Conservation (phyloP, 176 grass and related monocot genomes). For the Triticum dicoccoides region DNA sequence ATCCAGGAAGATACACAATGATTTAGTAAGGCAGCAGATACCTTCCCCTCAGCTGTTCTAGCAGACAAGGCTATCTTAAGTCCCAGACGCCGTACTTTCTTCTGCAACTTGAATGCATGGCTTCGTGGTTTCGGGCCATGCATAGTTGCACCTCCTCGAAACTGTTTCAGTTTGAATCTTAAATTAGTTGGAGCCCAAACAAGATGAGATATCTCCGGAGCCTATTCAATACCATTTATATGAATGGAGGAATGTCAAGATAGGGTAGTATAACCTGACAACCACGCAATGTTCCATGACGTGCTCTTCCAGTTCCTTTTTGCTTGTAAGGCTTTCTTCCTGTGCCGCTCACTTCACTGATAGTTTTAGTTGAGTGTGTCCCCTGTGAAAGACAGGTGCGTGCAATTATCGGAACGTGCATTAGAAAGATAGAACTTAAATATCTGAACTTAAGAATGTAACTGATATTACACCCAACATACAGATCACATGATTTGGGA, state of each 20-base stretch:
- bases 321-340: conserved; percentile 81
- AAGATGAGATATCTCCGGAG: not conserved
- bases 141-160: conserved; percentile 69
- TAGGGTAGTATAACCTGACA: conserved; percentile 56
- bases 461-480: not conserved
- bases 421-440: not conserved
- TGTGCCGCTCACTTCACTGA: conserved; percentile 84
- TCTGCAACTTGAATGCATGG: conserved; percentile 87
- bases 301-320: conserved; percentile 79
- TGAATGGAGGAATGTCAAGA: conserved; percentile 1
- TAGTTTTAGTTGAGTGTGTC: conserved; percentile 85
- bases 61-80: conserved; percentile 92
- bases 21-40: conserved; percentile 12
- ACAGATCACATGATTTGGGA: not conserved
- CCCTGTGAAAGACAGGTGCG: conserved; percentile 47
- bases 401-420: not conserved
- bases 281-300: conserved; percentile 72
- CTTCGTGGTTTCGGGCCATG: conserved; percentile 94
- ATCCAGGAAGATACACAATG: not conserved
- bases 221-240: not conserved
- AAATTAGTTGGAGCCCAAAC: conserved; percentile 20
- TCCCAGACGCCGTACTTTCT: conserved; percentile 77
- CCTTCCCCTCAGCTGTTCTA: conserved; percentile 86
- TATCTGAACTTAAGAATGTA: not conserved
- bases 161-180: conserved; percentile 50